Evolutionary conservation across 345 rosid species (phyloP).

Genomic region (Citrus unshiu): DNA sequence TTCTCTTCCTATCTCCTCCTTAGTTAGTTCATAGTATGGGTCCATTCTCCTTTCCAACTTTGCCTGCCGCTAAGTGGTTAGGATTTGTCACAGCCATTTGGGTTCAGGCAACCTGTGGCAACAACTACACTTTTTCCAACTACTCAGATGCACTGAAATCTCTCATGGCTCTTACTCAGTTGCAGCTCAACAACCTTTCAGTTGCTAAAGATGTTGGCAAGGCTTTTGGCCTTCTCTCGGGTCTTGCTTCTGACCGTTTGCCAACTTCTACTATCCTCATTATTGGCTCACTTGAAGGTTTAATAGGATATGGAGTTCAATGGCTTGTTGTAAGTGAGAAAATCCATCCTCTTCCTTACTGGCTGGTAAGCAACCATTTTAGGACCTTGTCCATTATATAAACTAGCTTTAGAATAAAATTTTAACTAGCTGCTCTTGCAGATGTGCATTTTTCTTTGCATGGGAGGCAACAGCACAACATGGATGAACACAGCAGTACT

Average conservation of each 20-base stretch:
- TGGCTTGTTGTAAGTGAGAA: slow-evolving; percentile 81
- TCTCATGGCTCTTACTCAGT: slow-evolving; percentile 83
- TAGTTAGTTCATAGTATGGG: not conserved
- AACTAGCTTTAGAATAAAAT: not conserved
- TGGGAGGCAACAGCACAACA: slow-evolving; percentile 97
- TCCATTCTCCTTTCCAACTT: not conserved
- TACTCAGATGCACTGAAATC: slow-evolving; percentile 82
- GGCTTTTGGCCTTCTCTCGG: slow-evolving; percentile 92
- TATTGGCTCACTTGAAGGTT: slow-evolving; percentile 77
- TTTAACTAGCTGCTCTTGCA: not conserved
- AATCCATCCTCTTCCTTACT: slow-evolving; percentile 67
- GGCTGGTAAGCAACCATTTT: slow-evolving; percentile 35
- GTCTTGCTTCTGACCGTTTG: slow-evolving; percentile 75
- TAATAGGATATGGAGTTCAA: slow-evolving; percentile 82
- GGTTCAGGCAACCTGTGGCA: slow-evolving; percentile 90
- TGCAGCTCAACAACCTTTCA: slow-evolving; percentile 73
- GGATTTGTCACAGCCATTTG: slow-evolving; percentile 95
- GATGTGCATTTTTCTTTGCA: slow-evolving; percentile 76
- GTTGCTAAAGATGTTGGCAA: slow-evolving; percentile 94
- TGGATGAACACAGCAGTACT: slow-evolving; percentile 98
- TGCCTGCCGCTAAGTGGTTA: slow-evolving; percentile 63
- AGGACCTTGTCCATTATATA: not conserved
- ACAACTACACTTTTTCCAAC: slow-evolving; percentile 89
- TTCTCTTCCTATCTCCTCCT: not conserved
- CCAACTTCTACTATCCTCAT: slow-evolving; percentile 64